Evolutionary conservation across 2,329 filamentous ascomycete species (phyloP).

Genomic region (Microdochium trichocladiopsis): DNA sequence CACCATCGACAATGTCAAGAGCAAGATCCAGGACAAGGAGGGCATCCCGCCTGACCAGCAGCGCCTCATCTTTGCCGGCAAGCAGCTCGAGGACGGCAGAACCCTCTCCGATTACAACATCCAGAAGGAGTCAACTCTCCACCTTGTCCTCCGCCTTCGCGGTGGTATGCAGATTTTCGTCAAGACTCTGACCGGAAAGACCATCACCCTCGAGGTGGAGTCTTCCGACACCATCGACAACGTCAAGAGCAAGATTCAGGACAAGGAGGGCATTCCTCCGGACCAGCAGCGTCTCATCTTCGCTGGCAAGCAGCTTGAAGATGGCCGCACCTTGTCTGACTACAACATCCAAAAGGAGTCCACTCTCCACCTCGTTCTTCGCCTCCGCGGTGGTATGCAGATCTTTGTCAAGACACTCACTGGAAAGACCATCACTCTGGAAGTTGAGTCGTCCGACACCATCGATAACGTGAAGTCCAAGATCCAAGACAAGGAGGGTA

Average conservation of each 20-base stretch:
- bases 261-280: constrained; percentile 94
- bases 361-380: constrained; percentile 78
- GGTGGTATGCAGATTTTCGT: constrained; percentile 67
- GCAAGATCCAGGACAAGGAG: constrained; percentile 88
- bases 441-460: constrained; percentile 83
- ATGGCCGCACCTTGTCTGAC: constrained; percentile 81
- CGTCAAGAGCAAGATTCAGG: constrained; percentile 94
- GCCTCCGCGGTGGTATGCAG: constrained; percentile 85
- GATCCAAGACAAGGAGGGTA: constrained; percentile 91
- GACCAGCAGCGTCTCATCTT: constrained; percentile 97
- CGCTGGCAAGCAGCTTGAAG: constrained; percentile 92
- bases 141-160: constrained; percentile 67
- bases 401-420: constrained; percentile 84
- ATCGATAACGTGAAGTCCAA: constrained; percentile 94
- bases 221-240: constrained; percentile 91
- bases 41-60: constrained; percentile 82
- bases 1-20: constrained; percentile 83
- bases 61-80: constrained; percentile 69
- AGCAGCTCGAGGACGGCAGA: constrained; percentile 41
- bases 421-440: constrained; percentile 90
- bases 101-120: constrained; percentile 51
- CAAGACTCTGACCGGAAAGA: constrained; percentile 88
- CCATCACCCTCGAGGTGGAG: constrained; percentile 86
- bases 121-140: constrained; percentile 61
- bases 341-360: constrained; percentile 97